Evolutionary conservation across 2,329 filamentous ascomycete genomes (phyloP), one percentile per base, ranked within the genome.

Genomic region (Aspergillus sp.): DNA sequence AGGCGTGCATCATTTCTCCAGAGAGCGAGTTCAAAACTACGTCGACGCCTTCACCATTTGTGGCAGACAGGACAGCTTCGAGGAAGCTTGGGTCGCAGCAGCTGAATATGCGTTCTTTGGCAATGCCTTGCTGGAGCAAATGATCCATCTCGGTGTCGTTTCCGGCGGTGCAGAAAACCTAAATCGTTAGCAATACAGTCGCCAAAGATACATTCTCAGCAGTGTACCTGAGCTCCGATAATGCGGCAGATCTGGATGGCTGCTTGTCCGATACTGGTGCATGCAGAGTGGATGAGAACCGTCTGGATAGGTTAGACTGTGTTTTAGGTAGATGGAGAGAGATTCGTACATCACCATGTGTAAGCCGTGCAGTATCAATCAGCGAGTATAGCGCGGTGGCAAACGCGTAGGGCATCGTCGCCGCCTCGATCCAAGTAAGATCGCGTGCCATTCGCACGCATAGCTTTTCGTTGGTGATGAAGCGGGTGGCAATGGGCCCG

Each of bases 221-320:
- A 52, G 8, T 22, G 9, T 47, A 65, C 56, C 3, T 58, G 41
- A n/a, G 61, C 63, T 7, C 55, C 57, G 8, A 54, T 38, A 4
- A 63, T 54, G 22, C 23, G 47, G 31, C 45, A 57, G 9, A 63
- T 23, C 30, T 63, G 60, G 17, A 65, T 61, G 3, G 63, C 63
- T 4, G 63, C 61, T 13, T 59, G 11, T 3, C 63, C 60, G 2
- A 63, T 31, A 2, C 41, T 54, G 25, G 54, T 51, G 25, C 57
- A 63, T 3, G 57, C 57, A 43, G 38, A 49, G 25, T 65, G 61
- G 23, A 65, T 61, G 5, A 65, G 55, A 7, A 65, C 54, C 5
- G 63, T 31, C 56, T 59, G 11, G 3, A 38, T 17, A 38, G 17
- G 19, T 56, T 47, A 58, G 38, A 15, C 11, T 45, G 17, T 3